phyloP scores from a whole-genome alignment of 2,329 filamentous ascomycete genomes.

The Emergomyces orientalis region DNA sequence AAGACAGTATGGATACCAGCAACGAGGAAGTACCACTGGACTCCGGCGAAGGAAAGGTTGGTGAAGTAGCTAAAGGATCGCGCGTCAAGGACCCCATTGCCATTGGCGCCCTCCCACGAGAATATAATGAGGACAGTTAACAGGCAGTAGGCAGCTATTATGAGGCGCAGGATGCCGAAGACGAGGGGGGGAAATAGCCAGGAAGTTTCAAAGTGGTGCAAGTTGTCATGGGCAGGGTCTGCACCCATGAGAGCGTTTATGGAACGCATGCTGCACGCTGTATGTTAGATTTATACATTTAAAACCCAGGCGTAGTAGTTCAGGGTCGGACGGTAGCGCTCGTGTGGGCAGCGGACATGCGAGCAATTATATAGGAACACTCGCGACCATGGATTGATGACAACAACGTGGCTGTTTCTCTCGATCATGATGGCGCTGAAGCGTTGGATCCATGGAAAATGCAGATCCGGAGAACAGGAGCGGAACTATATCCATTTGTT shows the following conservation, averaged over 20 bases:
- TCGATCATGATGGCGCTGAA: too few species aligned
- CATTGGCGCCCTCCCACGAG: conserved; percentile 53
- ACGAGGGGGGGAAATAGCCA: conserved; percentile 60
- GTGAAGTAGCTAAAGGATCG: conserved; percentile 74
- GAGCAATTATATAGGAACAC: too few species aligned
- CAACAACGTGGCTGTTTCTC: too few species aligned
- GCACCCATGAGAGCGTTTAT: conserved; percentile 26
- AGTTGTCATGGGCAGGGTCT: conserved; percentile 35
- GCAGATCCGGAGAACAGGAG: background rate
- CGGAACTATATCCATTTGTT: too few species aligned
- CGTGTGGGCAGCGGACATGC: too few species aligned
- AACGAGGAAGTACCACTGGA: conserved; percentile 67
- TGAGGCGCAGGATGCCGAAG: conserved; percentile 38
- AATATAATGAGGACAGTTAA: conserved; percentile 59
- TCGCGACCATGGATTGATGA: too few species aligned
- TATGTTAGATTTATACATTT: background rate
- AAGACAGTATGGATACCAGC: conserved; percentile 58
- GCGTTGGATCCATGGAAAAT: background rate
- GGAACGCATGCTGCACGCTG: conserved; percentile 4
- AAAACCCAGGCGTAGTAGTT: background rate
- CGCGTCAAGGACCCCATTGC: conserved; percentile 39
- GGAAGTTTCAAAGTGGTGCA: conserved; percentile 66
- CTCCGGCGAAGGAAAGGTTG: conserved; percentile 69
- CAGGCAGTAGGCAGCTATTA: conserved; percentile 56
- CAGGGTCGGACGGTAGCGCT: background rate